Evolutionary conservation across 352 stramenopile genomes (phyloP), one percentile per base, ranked within the genome.

Genomic region (Phytophthora pistaciae): DNA sequence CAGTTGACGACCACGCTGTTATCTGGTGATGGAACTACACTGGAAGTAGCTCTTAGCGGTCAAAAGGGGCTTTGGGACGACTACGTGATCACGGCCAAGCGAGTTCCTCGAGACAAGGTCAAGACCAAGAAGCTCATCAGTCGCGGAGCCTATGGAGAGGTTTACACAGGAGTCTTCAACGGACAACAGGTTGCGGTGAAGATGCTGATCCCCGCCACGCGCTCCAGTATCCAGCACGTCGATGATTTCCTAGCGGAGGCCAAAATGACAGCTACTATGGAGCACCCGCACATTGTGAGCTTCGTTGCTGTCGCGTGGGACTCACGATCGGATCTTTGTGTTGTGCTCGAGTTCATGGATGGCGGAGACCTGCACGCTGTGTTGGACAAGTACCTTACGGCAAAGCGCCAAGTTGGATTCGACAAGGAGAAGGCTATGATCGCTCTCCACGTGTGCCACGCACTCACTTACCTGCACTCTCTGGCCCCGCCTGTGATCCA

Each of bases 251-350:
- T 83, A 5, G 58, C 58, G 1, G 83, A 91, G 38, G 72, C 87
- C 1, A 83, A 84, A 40, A 64, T 86, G 42, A 84, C 82, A 50
- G 71, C 80, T 0, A 60, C 60, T 0, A 64, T 90, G 42, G 72
- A 87, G n/a, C 84, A 91, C 48, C 65, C 75, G 23, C 70, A 77
- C 33, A 87, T 90, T 18, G 80, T 91, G 2, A 62, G 52, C 13
- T 90, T 90, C 42, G 52, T 88, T 27, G 84, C 79, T 1, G 79
- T 90, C 5, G 81, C 84, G n/a, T 91, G 82, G 78, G 78, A 80
- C 23, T 75, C 70, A 11, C 65, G 78, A 7, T 72, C 44, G 0
- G 70, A 81, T 56, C 46, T 78, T 13, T 87, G 79, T 49, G 60
- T 85, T 7, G 67, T 88, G 5, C 63, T 79, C 8, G 80, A 88